phyloP scores from a whole-genome alignment of 140 eudicot species.

The Bidens hawaiensis region DNA sequence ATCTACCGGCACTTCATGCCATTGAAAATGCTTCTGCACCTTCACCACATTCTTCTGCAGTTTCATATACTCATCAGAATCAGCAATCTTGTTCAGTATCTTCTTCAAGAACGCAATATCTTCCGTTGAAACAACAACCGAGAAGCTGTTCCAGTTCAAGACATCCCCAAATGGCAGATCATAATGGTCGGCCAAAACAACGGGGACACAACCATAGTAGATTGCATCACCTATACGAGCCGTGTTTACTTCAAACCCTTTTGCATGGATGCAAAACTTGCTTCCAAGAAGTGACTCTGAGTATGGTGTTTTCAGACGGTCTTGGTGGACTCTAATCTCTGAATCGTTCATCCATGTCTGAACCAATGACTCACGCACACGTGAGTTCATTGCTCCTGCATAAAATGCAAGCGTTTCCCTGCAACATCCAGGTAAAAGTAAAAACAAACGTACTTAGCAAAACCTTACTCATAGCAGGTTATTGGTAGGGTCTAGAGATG shows the following conservation, averaged over 20 bases:
- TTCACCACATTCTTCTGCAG: constrained; percentile 60
- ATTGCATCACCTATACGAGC: constrained; percentile 87
- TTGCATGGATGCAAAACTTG: constrained; percentile 83
- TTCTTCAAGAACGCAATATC: constrained; percentile 61
- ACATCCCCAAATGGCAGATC: constrained; percentile 79
- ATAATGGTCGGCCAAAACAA: constrained; percentile 73
- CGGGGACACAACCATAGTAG: constrained; percentile 91
- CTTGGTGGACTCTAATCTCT: constrained; percentile 45
- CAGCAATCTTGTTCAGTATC: constrained; percentile 35
- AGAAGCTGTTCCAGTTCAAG: constrained; percentile 64
- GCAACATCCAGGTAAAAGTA: constrained; percentile 1
- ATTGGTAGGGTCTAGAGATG: no score
- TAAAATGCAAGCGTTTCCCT: constrained; percentile 82
- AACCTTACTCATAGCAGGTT: no score
- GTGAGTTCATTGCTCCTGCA: constrained; percentile 90
- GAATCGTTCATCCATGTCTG: constrained; percentile 58
- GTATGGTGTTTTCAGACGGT: constrained; percentile 65
- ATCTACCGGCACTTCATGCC: constrained; percentile 56
- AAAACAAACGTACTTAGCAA: no score
- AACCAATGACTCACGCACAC: constrained; percentile 50
- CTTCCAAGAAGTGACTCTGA: constrained; percentile 63
- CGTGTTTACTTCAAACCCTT: constrained; percentile 94
- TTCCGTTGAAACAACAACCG: constrained; percentile 45
- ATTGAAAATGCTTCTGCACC: constrained; percentile 74
- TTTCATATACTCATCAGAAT: constrained; percentile 33